phyloP scores from a whole-genome alignment of 148 eudicot species.

The Nepenthes gracilis region DNA sequence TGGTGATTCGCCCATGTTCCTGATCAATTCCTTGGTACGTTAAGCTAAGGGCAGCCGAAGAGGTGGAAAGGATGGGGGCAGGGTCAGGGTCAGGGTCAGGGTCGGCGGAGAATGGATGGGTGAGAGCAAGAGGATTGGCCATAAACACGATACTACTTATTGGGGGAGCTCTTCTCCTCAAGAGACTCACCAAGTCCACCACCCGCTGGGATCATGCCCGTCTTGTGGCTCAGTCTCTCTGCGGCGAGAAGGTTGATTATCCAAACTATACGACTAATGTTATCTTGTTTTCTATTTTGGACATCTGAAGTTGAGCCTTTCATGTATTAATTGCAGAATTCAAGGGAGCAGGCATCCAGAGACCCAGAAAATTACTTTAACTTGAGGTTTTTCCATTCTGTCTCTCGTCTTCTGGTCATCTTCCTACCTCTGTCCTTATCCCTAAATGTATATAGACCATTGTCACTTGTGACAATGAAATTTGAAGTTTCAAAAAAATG shows the following conservation, averaged over 20 bases:
- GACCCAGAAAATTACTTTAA: conserved; percentile 88
- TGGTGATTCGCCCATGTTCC: too few relatives aligned
- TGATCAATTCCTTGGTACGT: too few relatives aligned
- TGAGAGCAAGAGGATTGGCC: conserved; percentile 51
- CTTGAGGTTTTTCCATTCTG: conserved; percentile 45
- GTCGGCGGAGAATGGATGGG: conserved; percentile 33
- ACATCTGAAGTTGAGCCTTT: not conserved
- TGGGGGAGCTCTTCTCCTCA: conserved; percentile 73
- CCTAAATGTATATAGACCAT: too few relatives aligned
- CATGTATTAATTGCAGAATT: conserved; percentile 18
- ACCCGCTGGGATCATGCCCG: conserved; percentile 91
- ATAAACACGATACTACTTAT: conserved; percentile 53
- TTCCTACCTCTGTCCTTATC: not conserved
- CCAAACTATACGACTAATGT: not conserved
- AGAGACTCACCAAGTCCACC: conserved; percentile 80
- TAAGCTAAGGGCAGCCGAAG: too few relatives aligned
- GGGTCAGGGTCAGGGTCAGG: conserved; percentile 12
- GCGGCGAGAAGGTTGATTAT: conserved; percentile 54
- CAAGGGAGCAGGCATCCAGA: conserved; percentile 74
- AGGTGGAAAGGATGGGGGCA: not conserved
- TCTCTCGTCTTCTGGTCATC: not conserved
- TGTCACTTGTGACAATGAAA: too few relatives aligned
- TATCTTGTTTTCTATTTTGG: not conserved
- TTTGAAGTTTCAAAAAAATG: too few relatives aligned
- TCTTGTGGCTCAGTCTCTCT: conserved; percentile 48